Evolutionary conservation across 768 basidiomycete genomes (phyloP), one percentile per base, ranked within the genome.

Genomic region (Rickenella mellea): DNA sequence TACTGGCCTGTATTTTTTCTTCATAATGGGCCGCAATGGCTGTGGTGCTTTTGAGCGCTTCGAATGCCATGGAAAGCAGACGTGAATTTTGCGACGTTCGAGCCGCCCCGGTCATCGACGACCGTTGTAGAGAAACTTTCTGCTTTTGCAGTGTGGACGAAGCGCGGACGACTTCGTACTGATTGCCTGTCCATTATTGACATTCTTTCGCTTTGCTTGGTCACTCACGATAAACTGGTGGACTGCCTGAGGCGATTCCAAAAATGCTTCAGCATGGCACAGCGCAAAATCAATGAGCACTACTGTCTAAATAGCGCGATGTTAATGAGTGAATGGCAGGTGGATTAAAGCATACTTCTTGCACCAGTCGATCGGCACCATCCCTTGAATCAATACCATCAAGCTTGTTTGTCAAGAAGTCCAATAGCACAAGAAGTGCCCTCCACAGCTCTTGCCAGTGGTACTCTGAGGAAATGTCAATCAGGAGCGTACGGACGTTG

Each of bases 131-230:
- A 20, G 78, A 55, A 0, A 48, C 50, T 24, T 53, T 45, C 47
- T 81, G 77, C 44, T 69, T 75, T 39, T 63, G 64, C 25, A 83
- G 53, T 27, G 65, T 56, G 2, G 63, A 48, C 4, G 73, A 64
- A 5, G 76, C 76, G 15, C 80, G 71, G 17, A 82, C 71, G 15
- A 83, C 63, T 48, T 84, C 80, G 47, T 84, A 83, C 79, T 83
- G 32, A 8, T n/a, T n/a, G 10, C 3, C 11, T 42, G 7, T 10
- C 33, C 15, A 27, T 8, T 31, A 38, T 3, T 12, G 20, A 24
- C 8, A 2, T 33, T 8, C 26, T 3, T 5, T 11, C 21, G 25
- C 31, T 21, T 46, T 26, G 27, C 42, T n/a, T 6, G 21, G 1
- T 22, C 26, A 61, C 79, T 51, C 58, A 83, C 83, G 42, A 83